Evolutionary conservation across 2,329 filamentous ascomycete species (phyloP).

Genomic region (Xylaria sp.): DNA sequence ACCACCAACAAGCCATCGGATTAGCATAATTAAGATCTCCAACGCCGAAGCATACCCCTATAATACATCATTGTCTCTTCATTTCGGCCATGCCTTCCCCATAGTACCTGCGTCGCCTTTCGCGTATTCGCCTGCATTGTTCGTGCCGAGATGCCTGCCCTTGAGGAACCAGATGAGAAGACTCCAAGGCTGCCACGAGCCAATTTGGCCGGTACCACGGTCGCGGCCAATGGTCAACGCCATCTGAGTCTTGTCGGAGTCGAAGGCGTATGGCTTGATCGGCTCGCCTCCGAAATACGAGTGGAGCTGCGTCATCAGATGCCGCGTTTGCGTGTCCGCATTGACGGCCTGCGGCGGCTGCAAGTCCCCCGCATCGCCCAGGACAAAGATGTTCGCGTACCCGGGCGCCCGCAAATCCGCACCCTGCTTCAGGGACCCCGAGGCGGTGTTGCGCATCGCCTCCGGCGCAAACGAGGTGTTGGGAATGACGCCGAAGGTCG

Average conservation of each 20-base stretch:
- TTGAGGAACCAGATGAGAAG: constrained; percentile 46
- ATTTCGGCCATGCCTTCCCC: constrained; percentile 26
- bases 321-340: constrained; percentile 42
- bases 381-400: constrained; percentile 50
- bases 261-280: constrained; percentile 41
- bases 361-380: constrained; percentile 52
- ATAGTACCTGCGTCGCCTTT: constrained; percentile 32
- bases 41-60: too few species aligned
- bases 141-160: constrained; percentile 46
- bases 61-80: not conserved
- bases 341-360: constrained; percentile 43
- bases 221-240: constrained; percentile 49
- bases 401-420: constrained; percentile 44
- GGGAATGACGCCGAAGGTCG: constrained; percentile 51
- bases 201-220: constrained; percentile 41
- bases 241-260: constrained; percentile 39
- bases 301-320: constrained; percentile 21
- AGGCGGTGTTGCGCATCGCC: constrained; percentile 42
- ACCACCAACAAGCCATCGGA: not conserved
- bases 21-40: not conserved
- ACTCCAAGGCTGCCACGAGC: constrained; percentile 33
- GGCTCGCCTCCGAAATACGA: constrained; percentile 41
- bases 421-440: constrained; percentile 47
- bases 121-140: constrained; percentile 40
- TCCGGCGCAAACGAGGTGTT: constrained; percentile 53